Evolutionary conservation across 2,329 filamentous ascomycete genomes (phyloP), one percentile per base, ranked within the genome.

Genomic region (Fusarium palustre): DNA sequence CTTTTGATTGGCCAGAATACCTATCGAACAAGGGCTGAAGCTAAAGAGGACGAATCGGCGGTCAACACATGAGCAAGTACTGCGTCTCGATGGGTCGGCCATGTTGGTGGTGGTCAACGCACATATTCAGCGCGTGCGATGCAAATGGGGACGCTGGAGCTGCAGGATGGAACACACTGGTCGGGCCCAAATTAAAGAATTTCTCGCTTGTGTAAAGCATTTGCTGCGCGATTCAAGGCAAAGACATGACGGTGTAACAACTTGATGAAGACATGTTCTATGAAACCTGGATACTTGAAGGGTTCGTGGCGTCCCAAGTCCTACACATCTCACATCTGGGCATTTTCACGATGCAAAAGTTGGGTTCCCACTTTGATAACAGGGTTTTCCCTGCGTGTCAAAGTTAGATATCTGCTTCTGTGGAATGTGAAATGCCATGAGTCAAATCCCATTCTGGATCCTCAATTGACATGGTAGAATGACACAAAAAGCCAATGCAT

Each of bases 51-150:
- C 69, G 69, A 74, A 74, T 71, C 54, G 56, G 59, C 66, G 59
- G 30, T 57, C 65, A 63, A 71, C 70, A 74, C 72, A 74, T 68
- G 58, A 70, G 52, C 55, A 60, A 49, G 56, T 47, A 54, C 56
- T 60, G 63, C 63, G 70, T 65, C 67, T 61, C 36, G 71, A 72
- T 72, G 68, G 60, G 60, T 63, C 56, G 54, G 58, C 59, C 62
- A 41, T 43, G 45, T 64, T 61, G 49, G 56, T 61, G 46, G 55
- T 61, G 50, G 61, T 59, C 59, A 54, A 46, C 52, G 38, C 70
- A 58, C 68, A 62, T 70, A 36, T 61, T 69, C 49, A 64, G 49
- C 50, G 61, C 43, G 55, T 61, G 67, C 46, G 57, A 47, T 64
- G 55, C 53, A 39, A 39, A 52, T 48, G 55, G 39, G 34, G 28